A percentile compares a stretch with the other conserved stretches of the same genome.
phyloP scores from a whole-genome alignment of 1,139 yeast species.

The Zygosaccharomyces sapae region DNA sequence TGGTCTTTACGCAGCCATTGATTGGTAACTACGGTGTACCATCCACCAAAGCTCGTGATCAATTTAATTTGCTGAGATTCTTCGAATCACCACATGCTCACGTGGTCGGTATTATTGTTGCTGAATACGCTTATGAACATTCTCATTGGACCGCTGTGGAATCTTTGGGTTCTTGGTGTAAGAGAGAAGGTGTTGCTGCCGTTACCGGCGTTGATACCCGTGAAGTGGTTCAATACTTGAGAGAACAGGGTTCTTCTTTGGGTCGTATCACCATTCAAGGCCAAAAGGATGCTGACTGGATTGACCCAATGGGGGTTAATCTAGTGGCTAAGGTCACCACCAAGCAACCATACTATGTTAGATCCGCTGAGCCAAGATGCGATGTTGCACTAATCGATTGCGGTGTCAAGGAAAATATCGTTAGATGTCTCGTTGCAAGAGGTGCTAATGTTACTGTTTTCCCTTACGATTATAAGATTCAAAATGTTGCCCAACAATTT shows the following conservation, averaged over 20 bases:
- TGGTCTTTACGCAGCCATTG: constrained; percentile 94
- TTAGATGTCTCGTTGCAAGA: constrained; percentile 87
- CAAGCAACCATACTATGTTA: constrained; percentile 88
- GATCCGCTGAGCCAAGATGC: constrained; percentile 41
- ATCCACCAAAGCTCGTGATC: constrained; percentile 71
- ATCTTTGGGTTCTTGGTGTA: constrained; percentile 91
- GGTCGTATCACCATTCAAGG: constrained; percentile 89
- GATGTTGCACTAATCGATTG: constrained; percentile 95
- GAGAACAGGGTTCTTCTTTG: constrained; percentile 93
- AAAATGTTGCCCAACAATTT: constrained; percentile 83
- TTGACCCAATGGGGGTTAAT: constrained; percentile 87
- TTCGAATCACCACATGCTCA: constrained; percentile 89
- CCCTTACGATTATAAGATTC: constrained; percentile 92
- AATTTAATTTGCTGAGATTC: constrained; percentile 77
- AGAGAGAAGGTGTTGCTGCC: constrained; percentile 94
- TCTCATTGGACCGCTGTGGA: constrained; percentile 99
- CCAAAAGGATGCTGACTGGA: constrained; percentile 58
- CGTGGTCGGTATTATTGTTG: constrained; percentile 93
- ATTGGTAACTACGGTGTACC: constrained; percentile 99
- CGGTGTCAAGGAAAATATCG: constrained; percentile 95
- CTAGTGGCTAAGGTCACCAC: constrained; percentile 93
- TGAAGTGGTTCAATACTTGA: constrained; percentile 82
- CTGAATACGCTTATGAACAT: constrained; percentile 90
- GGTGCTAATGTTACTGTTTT: constrained; percentile 95
- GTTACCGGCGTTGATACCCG: constrained; percentile 97